Percentiles rank a stretch among this genome's conserved stretches.
phyloP scores from a whole-genome alignment of 495 filamentous ascomycete genomes.

The Lasiosphaeris hirsuta region DNA sequence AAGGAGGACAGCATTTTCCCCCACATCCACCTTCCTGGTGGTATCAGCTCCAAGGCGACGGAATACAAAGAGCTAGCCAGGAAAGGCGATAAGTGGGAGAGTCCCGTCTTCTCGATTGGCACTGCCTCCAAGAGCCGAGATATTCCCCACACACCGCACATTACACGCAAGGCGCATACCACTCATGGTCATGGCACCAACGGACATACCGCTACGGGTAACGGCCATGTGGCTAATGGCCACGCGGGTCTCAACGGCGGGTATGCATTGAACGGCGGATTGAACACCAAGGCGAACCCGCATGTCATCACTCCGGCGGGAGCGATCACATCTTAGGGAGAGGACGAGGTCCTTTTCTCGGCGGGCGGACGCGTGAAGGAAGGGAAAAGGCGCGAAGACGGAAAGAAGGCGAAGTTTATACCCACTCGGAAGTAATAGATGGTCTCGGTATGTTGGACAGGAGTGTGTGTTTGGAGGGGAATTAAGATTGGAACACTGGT shows the following conservation, averaged over 20 bases:
- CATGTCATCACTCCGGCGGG: constrained; percentile 3
- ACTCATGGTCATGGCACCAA: constrained; percentile 11
- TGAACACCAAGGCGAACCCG: constrained; percentile 11
- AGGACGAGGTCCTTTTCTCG: constrained; percentile 14
- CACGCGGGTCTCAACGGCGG: background rate
- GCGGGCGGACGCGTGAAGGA: background rate
- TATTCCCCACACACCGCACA: constrained; percentile 59
- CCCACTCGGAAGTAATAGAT: constrained; percentile 16
- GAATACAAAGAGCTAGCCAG: constrained; percentile 85
- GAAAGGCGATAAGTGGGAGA: constrained; percentile 93
- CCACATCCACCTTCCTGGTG: constrained; percentile 80
- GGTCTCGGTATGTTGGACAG: background rate
- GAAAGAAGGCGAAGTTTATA: constrained; percentile 15
- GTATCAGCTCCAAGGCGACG: constrained; percentile 90
- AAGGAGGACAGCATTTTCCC: constrained; percentile 89
- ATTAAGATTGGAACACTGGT: no score
- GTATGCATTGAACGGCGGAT: background rate
- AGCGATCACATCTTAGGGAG: constrained; percentile 10
- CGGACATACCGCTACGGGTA: constrained; percentile 4
- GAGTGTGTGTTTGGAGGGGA: no score
- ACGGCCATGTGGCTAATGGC: background rate
- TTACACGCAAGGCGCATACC: constrained; percentile 62
- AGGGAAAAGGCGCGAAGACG: background rate
- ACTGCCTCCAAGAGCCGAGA: constrained; percentile 66
- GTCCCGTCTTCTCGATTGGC: constrained; percentile 88